Percentiles rank a stretch among this genome's conserved stretches.
phyloP scores from a whole-genome alignment of 2,329 filamentous ascomycete genomes.

The Trichoderma sp. region DNA sequence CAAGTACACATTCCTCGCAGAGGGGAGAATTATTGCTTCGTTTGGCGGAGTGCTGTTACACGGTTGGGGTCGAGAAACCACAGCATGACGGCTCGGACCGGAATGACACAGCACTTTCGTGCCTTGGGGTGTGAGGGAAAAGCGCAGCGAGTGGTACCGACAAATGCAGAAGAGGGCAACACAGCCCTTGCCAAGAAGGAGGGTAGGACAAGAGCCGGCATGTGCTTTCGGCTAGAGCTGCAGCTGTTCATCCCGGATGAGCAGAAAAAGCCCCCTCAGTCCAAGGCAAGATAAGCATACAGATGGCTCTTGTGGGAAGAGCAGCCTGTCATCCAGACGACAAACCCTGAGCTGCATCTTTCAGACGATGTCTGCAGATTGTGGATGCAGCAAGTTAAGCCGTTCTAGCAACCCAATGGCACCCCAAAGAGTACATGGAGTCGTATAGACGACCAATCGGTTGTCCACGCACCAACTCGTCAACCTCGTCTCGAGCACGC shows the following conservation, averaged over 20 bases:
- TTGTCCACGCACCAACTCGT: neutral
- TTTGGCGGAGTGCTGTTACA: neutral
- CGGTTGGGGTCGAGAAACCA: neutral
- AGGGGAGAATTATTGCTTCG: neutral
- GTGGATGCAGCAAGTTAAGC: neutral
- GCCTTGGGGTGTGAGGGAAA: neutral
- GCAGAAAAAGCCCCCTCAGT: neutral
- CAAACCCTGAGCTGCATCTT: neutral
- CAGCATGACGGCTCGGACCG: conserved; percentile 6
- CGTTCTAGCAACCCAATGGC: neutral
- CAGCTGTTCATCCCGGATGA: neutral
- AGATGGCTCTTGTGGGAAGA: neutral
- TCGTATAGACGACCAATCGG: neutral
- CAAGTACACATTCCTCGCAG: neutral
- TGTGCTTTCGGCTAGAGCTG: neutral
- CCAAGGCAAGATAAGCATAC: neutral
- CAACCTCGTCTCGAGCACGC: neutral
- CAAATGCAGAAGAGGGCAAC: neutral
- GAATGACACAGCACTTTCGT: neutral
- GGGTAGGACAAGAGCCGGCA: neutral
- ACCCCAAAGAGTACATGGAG: neutral
- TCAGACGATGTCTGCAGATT: neutral
- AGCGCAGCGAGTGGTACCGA: neutral
- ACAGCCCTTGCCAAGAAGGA: neutral
- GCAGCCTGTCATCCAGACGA: neutral